Base-by-base conservation (phyloP, 1,284 basidiomycete genomes). In the Microbotryum silenes-acaulis region DNA sequence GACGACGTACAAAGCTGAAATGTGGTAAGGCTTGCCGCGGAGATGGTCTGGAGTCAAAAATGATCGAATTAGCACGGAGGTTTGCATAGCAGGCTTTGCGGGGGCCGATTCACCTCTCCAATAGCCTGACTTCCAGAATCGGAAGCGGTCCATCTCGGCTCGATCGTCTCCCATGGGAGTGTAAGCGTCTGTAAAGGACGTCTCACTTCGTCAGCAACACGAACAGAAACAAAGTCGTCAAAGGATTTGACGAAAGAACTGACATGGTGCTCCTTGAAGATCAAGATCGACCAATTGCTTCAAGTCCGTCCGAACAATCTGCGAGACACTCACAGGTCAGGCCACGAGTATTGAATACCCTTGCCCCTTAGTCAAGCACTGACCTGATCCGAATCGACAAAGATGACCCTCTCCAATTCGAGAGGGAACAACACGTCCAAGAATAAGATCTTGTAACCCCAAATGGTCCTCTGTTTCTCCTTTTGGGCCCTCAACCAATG, bases 151-250 rank as follows among this genome's bases (percentile, higher is more conserved):
- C 88, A 97, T 94, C 57, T 96, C 96, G 31, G 79, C 76, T 63
- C 92, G 87, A 73, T 96, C 91, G 72, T 96, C 86, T 5, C 94
- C 94, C 94, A 98, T 98, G 0, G 94, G 94, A 0, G 93, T 89
- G 72, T 96, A 97, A 0, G 86, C 92, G 33, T 55, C 55, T 57
- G 55, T 23, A 27, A 29, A 23, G 18, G 16, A 29, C 1, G 14
- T 14, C 2, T 1, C n/a, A 21, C 10, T 1, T 16, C 48, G 27
- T 23, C 18, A 50, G 51, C 51, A n/a, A 18, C 14, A 9, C 12
- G 20, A 9, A 57, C 27, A 27, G 21, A 18, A 31, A 44, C n/a
- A 10, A 52, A 12, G 29, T 18, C 18, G 33, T 3, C 7, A 47
- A 23, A 5, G 10, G 12, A 57, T 7, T 25, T 16, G n/a, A 9